Evolutionary conservation across 495 filamentous ascomycete genomes (phyloP), one percentile per base, ranked within the genome.

Genomic region (Lepraria neglecta): DNA sequence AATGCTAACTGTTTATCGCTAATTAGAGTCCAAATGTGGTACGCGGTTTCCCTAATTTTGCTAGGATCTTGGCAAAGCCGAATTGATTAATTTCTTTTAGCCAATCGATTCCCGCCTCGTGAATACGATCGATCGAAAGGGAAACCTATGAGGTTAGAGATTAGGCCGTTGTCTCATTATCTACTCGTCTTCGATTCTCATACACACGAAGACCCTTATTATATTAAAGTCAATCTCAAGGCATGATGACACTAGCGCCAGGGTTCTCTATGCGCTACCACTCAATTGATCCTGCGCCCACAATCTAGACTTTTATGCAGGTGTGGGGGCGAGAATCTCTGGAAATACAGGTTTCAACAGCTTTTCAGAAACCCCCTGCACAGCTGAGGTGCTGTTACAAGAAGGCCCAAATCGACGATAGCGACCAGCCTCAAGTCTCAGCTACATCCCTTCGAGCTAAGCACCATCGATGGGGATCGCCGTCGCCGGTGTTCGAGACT

Each of bases 251-350:
- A 15, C 47, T 19, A 50, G 47, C 47, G 19, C 47, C 47, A 50
- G 9, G 47, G 47, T 50, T 15, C 11, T 51, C 14, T 15, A 51
- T 51, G 48, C 5, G 27, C 48, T 51, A 30, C 48, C 12, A 51
- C 48, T 51, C 1, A 30, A 51, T 31, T 31, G 48, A 50, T 50
- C 47, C 47, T 15, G 14, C 48, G 48, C 48, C 48, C 31, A 52
- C 48, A 52, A 31, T 52, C 48, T 52, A 52, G 48, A 52, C 28
- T 33, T 46, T 46, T 9, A 31, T 52, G 48, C 48, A 31, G 27
- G 27, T 31, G 48, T 11, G 17, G 48, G 48, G 15, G 6, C 28
- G 48, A 52, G 48, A 52, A 31, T 6, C 27, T 17, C 48, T 52
- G 48, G 31, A 52, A 31, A 14, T 3, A 24, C 27, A 52, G 14